Evolutionary conservation across 2,329 filamentous ascomycete genomes (phyloP), one percentile per base, ranked within the genome.

Genomic region (Exophiala aquamarina): DNA sequence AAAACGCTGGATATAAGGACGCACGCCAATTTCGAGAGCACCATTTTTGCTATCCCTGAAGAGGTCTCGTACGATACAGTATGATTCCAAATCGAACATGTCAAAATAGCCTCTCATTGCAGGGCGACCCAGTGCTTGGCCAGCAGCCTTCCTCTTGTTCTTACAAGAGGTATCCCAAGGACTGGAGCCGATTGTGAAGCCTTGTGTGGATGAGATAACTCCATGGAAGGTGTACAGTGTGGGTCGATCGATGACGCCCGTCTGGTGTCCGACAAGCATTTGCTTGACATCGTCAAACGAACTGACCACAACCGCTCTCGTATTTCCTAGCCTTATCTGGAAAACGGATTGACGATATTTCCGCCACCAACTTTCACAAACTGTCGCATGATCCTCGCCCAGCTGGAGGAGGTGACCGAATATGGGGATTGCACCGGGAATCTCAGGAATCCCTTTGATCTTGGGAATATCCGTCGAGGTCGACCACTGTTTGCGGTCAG

Each of bases 131-230:
- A 90, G 72, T 0, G 86, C 86, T 0, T 84, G 86, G 3, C 83
- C 86, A 2, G 86, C 86, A 0, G 83, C 85, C 65, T 87, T 89
- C 48, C 86, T 77, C 23, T 84, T 78, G 37, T 76, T 75, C 63
- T 88, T 89, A 65, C 84, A 87, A 2, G 81, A 86, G 23, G 86
- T 84, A 44, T 89, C 84, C 82, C 86, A 90, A 0, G 87, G 86
- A 0, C 83, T 87, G 0, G 86, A 87, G 1, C 87, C 87, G 43
- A 91, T 89, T 0, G 86, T 89, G 63, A 87, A 85, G 8, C 84
- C 86, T 54, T 87, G 82, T 0, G 83, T 86, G 8, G 75, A 79
- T 11, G 84, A 87, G 6, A 89, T 82, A 1, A 89, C 81, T 0
- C 78, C 84, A 63, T 89, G 86, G 61, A 89, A 89, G 1, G 86